A percentile compares a stretch with the other conserved stretches of the same genome.
These are phyloP conservation scores for Tylopilus balloui DNA, from an alignment of 768 basidiomycete species.

Conservation along the genomic window DNA sequence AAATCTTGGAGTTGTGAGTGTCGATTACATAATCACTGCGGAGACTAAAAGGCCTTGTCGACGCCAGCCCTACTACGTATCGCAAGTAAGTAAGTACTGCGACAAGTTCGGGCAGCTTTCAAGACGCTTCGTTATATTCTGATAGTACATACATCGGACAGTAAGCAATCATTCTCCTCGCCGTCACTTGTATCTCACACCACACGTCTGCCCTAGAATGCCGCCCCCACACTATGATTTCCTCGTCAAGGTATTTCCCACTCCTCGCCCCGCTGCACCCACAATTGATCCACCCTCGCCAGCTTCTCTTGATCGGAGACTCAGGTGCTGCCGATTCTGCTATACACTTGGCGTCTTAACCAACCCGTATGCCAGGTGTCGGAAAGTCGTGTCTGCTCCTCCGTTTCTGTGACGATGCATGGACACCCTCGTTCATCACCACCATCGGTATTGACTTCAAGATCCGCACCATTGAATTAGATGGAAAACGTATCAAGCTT, in stretches of 20 bases:
- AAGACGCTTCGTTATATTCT: background rate
- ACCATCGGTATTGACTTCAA: slow-evolving; percentile 99
- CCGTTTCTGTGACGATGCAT: slow-evolving; percentile 98
- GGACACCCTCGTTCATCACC: slow-evolving; percentile 99
- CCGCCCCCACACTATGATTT: slow-evolving; percentile 97
- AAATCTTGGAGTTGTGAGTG: too few species aligned
- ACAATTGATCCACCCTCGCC: slow-evolving; percentile 7
- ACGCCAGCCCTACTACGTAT: background rate
- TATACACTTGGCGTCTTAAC: slow-evolving; percentile 3
- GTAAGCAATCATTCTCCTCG: background rate
- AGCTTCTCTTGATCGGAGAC: slow-evolving; percentile 95
- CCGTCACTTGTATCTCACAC: background rate
- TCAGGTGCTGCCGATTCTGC: slow-evolving; percentile 53
- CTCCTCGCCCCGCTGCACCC: background rate
- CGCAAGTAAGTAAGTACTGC: background rate
- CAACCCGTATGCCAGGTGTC: slow-evolving; percentile 53
- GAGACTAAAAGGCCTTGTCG: background rate
- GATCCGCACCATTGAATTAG: slow-evolving; percentile 97
- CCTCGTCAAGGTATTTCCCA: slow-evolving; percentile 73
- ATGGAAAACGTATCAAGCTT: slow-evolving; percentile 97
- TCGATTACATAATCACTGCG: background rate
- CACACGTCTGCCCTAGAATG: slow-evolving; percentile 46
- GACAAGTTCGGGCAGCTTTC: background rate
- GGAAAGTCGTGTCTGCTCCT: slow-evolving; percentile 95
- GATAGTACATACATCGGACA: background rate